Base-by-base conservation (phyloP, 495 filamentous ascomycete species). In the Neurospora sp. region DNA sequence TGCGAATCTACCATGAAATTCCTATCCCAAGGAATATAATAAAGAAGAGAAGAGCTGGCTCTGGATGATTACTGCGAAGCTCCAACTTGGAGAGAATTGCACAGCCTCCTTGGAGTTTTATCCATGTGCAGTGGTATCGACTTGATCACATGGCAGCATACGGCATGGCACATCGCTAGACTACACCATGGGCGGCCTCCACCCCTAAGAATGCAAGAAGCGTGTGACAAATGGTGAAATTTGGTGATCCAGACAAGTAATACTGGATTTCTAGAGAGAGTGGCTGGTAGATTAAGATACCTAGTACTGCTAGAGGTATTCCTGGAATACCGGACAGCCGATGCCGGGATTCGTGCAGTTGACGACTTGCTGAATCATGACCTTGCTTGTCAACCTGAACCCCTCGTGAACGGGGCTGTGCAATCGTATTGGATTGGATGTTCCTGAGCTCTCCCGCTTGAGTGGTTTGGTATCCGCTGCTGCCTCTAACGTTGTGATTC, bases 401-500 rank as follows among this genome's bases (percentile, higher is more conserved):
- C 53, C 53, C 53, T 35, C 53, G 35, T 22, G 14, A 69, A 70
- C 3, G 71, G 39, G 71, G 71, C 71, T 72, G 71, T 72, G 71
- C 71, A 42, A 44, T 69, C 8, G 71, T 16, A 27, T 2, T 2
- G 71, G 71, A 22, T 31, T 12, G 22, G n/a, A 38, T 16, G 71
- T 14, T 27, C 39, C 71, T 14, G 18, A 70, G 31, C 40, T 69
- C 68, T 59, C 53, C 53, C 27, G 53, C 27, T 61, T 35, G 22
- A 31, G 22, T 61, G 12, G 53, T 61, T 61, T 35, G 53, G 53
- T 16, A 31, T 35, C 53, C 53, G 22, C 53, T 65, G 53, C 22
- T 37, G 53, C 27, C 53, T 65, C 27, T 65, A 65, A 8, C 31
- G 53, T 16, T 31, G 48, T 27, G 22, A 31, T 14, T 27, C 22